Percentiles rank a stretch among this genome's conserved stretches.
Evolutionary conservation across 2,329 filamentous ascomycete genomes (phyloP).

Genomic region (Neofusicoccum kwambonambiense): DNA sequence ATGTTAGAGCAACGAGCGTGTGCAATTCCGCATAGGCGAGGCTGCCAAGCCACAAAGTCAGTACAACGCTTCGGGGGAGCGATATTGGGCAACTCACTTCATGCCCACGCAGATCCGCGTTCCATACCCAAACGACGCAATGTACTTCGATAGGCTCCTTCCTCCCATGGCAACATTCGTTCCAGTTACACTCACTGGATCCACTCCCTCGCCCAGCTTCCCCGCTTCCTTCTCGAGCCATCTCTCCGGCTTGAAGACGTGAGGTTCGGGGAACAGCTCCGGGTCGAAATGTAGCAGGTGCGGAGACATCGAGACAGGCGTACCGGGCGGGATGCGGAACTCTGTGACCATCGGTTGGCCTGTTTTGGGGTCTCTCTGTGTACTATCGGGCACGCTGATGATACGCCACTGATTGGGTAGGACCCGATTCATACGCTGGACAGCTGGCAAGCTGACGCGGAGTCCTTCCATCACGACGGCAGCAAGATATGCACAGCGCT

Average conservation of each 20-base stretch:
- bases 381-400: not conserved
- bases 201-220: not conserved
- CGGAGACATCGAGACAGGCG: conserved; percentile 20
- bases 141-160: conserved; percentile 53
- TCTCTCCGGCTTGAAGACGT: conserved; percentile 46
- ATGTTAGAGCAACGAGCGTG: conserved; percentile 10
- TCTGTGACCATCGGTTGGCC: not conserved
- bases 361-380: not conserved
- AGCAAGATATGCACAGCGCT: conserved; percentile 3
- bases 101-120: conserved; percentile 66
- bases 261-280: conserved; percentile 17
- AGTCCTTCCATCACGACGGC: conserved; percentile 7
- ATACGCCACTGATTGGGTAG: not conserved
- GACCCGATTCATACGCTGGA: conserved; percentile 18
- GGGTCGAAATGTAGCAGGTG: conserved; percentile 34
- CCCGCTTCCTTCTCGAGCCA: conserved; percentile 46
- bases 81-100: conserved; percentile 53
- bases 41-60: not conserved
- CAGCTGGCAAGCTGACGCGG: not conserved
- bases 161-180: conserved; percentile 23
- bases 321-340: conserved; percentile 18
- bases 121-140: conserved; percentile 65
- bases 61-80: not conserved
- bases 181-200: not conserved
- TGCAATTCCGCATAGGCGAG: conserved; percentile 19